Evolutionary conservation across 345 rosid species (phyloP).

Genomic region (Rhodamnia argentea): DNA sequence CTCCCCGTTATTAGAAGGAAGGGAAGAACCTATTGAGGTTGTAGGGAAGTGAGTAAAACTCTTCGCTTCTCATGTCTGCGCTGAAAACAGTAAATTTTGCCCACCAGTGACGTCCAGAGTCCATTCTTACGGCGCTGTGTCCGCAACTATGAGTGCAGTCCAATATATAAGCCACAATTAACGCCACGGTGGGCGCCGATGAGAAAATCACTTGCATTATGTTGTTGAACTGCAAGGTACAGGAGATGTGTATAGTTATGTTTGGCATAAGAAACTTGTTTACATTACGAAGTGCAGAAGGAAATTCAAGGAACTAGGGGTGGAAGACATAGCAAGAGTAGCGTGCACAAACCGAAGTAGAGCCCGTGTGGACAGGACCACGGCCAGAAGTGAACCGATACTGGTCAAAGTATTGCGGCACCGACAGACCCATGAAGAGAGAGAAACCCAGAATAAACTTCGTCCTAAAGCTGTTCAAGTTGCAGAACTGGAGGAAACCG

Average conservation of each 20-base stretch:
- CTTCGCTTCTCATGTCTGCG: constrained; percentile 54
- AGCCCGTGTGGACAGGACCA: constrained; percentile 58
- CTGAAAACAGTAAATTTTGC: constrained; percentile 45
- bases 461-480: constrained; percentile 78
- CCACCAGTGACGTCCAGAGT: constrained; percentile 95
- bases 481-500: constrained; percentile 72
- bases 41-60: constrained; percentile 65
- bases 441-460: constrained; percentile 78
- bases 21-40: constrained; percentile 85
- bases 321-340: background rate
- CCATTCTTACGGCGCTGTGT: constrained; percentile 39
- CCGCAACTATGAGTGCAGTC: constrained; percentile 55
- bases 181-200: constrained; percentile 71
- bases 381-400: constrained; percentile 43
- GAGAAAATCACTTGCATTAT: constrained; percentile 83
- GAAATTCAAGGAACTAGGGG: background rate
- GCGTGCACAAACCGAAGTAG: constrained; percentile 40
- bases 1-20: constrained; percentile 28
- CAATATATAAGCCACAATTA: constrained; percentile 43
- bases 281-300: background rate
- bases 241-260: background rate
- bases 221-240: constrained; percentile 59
- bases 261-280: background rate
- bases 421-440: constrained; percentile 78
- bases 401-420: constrained; percentile 69